Base-by-base conservation (phyloP, 2,329 filamentous ascomycete genomes). In the Pyrenochaeta sp. region DNA sequence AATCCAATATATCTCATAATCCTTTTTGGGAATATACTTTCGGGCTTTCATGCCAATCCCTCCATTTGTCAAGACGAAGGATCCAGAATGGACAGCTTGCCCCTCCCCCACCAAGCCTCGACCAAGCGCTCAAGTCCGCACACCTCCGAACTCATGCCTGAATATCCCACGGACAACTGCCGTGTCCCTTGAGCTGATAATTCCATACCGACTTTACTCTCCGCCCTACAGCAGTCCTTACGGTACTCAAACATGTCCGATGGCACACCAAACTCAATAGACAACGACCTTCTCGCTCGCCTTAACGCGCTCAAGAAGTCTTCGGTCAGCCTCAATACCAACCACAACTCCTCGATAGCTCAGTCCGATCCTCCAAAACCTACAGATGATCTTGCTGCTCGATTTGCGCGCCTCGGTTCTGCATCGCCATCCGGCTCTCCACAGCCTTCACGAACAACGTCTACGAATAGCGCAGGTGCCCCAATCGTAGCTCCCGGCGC, bases 251-350 rank as follows among this genome's bases (percentile, higher is more conserved):
- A 12, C 20, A 39, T 39, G 36, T 39, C 36, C 20, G n/a, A 23
- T 23, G 20, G 18, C 11, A 39, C 35, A 37, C 50, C 61, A 21
- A 49, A 45, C 33, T 57, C 62, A 9, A 36, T 45, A 42, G 78
- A 81, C 51, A 71, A 78, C 44, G 70, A 75, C 51, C 76, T 82
- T 17, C 77, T 82, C 49, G 78, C 79, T 17, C 77, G 80, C 43
- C 72, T 82, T 31, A 81, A 82, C 56, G 79, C 80, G 12, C 72
- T 82, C 42, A 81, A 80, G 61, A 75, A 77, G 37, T 77, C 78
- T 1, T 72, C 66, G 23, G 70, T 81, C 17, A 74, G 59, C 45
- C 64, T 81, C 15, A 60, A 68, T 14, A 65, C 62, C 15, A 63
- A 58, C 21, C 58, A 54, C 21, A 55, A 30, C 21, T 54, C 59